Evolutionary conservation across 2,329 filamentous ascomycete genomes (phyloP).

Genomic region (Phaeosphaeriaceae sp.): DNA sequence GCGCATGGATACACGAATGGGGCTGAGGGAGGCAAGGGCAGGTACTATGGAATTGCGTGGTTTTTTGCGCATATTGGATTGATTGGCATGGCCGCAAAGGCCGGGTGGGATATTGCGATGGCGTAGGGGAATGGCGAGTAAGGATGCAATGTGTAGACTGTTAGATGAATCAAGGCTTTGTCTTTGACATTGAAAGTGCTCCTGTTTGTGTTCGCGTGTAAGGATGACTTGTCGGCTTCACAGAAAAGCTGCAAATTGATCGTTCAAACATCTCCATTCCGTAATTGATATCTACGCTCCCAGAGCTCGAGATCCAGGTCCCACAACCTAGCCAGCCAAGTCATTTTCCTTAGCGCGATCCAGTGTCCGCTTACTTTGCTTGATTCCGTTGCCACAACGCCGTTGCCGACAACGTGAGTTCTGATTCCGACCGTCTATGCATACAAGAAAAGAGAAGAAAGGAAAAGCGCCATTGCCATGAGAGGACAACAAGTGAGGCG

Average conservation of each 20-base stretch:
- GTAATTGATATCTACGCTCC: neutral
- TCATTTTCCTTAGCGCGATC: neutral
- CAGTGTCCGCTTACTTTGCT: neutral
- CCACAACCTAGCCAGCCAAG: neutral
- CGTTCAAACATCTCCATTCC: neutral
- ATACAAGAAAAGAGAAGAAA: neutral
- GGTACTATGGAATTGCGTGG: constrained; percentile 48
- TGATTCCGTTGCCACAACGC: neutral
- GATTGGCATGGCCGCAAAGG: constrained; percentile 34
- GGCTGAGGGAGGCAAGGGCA: constrained; percentile 52
- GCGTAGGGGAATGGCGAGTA: constrained; percentile 7
- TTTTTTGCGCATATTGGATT: constrained; percentile 42
- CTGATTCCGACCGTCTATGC: neutral
- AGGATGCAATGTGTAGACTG: too few species aligned
- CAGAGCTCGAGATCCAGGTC: neutral
- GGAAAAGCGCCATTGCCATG: neutral
- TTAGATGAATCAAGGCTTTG: too few species aligned
- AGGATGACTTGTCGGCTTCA: too few species aligned
- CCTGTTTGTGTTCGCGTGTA: too few species aligned
- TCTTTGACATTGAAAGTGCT: too few species aligned
- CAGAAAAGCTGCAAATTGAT: too few species aligned
- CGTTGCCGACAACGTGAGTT: neutral
- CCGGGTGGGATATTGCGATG: constrained; percentile 31
- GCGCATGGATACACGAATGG: constrained; percentile 54
- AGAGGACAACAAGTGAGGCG: neutral